Evolutionary conservation across 768 basidiomycete genomes (phyloP), one percentile per base, ranked within the genome.

Genomic region (Podaxis sp.): DNA sequence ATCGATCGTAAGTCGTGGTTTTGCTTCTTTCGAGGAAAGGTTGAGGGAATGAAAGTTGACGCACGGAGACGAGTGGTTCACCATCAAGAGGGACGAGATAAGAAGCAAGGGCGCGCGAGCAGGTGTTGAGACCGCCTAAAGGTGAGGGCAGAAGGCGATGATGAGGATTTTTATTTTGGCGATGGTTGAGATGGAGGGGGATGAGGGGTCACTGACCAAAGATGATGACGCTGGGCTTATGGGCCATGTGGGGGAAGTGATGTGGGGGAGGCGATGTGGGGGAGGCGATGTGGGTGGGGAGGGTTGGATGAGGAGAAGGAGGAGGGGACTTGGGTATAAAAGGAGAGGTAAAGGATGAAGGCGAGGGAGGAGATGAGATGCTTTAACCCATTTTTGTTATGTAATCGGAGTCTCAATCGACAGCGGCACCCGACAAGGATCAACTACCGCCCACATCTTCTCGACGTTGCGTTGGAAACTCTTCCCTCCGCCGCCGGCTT

Each of bases 61-160:
- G 56, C 70, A 93, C 91, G 55, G 88, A 86, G 55, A 92, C 91
- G 25, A 90, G 77, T 27, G 85, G 74, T 62, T 87, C 85, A 38
- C 86, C 89, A 36, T 87, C 77, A 5, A 83, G 67, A 2, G 90
- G 90, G 38, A 91, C 84, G 13, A 94, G 81, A 42, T 80, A 73
- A 55, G 81, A 76, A 38, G 88, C 88, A 55, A 94, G 82, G 52
- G 86, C 79, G 54, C 91, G 82, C 7, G 92, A 86, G 70, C 79
- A 89, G 57, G 89, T 90, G 75, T 91, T 92, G 64, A 93, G 73
- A 56, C 92, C 92, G 64, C 92, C 92, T 93, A 64, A 16, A 44
- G 9, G 27, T 55, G 51, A 62, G 61, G 58, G 37, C 44, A 65
- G 61, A 40, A 32, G 14, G 46, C 42, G 14, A 37, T 5, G 52